Conservation (phyloP, 2,329 filamentous ascomycete species). For the Tothia fuscella region DNA sequence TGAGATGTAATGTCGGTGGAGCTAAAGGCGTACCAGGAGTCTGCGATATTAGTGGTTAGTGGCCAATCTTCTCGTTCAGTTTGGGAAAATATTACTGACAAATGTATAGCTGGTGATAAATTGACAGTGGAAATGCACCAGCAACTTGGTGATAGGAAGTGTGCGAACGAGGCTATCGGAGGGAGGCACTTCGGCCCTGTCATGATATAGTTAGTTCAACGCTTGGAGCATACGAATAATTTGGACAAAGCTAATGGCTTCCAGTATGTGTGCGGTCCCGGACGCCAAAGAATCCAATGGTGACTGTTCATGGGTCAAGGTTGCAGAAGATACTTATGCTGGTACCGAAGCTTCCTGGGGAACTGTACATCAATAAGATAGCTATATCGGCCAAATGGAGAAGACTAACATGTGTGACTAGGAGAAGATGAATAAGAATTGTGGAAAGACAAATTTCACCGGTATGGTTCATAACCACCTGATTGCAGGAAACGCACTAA, state of each 20-base stretch:
- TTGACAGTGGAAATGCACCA: slow-evolving; percentile 49
- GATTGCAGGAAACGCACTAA: not conserved
- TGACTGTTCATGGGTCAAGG: slow-evolving; percentile 40
- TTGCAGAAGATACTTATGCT: slow-evolving; percentile 38
- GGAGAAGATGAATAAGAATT: slow-evolving; percentile 9
- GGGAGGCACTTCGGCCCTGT: slow-evolving; percentile 44
- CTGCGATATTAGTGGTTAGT: slow-evolving; percentile 15
- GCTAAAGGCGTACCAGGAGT: slow-evolving; percentile 8
- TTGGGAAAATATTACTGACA: not conserved
- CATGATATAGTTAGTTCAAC: slow-evolving; percentile 29
- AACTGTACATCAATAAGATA: not conserved
- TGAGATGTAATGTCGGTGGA: slow-evolving; percentile 34
- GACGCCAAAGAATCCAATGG: slow-evolving; percentile 36
- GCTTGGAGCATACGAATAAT: slow-evolving; percentile 22
- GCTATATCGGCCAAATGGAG: not conserved
- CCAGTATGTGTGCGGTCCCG: slow-evolving; percentile 23
- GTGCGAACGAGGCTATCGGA: slow-evolving; percentile 39
- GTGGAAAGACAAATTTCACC: slow-evolving; percentile 8
- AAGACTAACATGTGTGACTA: not conserved
- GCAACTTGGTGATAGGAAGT: slow-evolving; percentile 36
- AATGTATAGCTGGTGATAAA: slow-evolving; percentile 23
- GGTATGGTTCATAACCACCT: not conserved
- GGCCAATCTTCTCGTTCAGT: slow-evolving; percentile 22
- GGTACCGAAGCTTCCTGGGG: slow-evolving; percentile 29
- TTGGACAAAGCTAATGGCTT: slow-evolving; percentile 8